These are phyloP conservation scores for Sequoiadendron giganteum DNA, from an alignment of 75 land plant genomes.

Conservation along the genomic window DNA sequence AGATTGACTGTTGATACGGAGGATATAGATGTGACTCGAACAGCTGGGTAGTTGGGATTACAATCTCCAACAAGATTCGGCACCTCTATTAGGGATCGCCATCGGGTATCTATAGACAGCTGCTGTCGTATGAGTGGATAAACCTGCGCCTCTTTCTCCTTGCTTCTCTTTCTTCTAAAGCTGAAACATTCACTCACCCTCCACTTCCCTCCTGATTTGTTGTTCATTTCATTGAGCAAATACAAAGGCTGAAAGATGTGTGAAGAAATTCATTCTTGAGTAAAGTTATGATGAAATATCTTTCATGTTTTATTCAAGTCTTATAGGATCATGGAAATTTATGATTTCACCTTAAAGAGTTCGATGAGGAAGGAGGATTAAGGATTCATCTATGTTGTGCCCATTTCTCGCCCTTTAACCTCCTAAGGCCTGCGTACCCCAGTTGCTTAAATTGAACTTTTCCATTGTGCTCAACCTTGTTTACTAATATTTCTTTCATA, in stretches of 20 bases:
- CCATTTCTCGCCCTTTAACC: slow-evolving; percentile 39
- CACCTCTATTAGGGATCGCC: neutral
- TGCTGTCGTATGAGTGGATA: neutral
- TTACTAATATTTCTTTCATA: slow-evolving; percentile 25
- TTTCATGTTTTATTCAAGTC: neutral
- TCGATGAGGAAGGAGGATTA: slow-evolving; percentile 35
- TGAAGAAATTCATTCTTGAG: too few relatives aligned
- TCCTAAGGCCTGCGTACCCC: slow-evolving; percentile 23
- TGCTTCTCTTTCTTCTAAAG: neutral
- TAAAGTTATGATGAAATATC: neutral
- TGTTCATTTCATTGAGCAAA: too few relatives aligned
- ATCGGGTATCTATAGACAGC: neutral
- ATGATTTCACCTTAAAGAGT: slow-evolving; percentile 30
- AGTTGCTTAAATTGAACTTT: neutral
- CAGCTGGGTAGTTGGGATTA: too few relatives aligned
- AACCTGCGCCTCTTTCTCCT: neutral
- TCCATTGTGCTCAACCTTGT: too few relatives aligned
- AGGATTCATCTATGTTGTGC: slow-evolving; percentile 37
- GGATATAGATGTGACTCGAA: too few relatives aligned
- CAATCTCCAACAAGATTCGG: too few relatives aligned
- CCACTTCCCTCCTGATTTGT: too few relatives aligned
- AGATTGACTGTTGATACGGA: too few relatives aligned
- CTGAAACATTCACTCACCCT: too few relatives aligned
- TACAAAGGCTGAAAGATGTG: too few relatives aligned
- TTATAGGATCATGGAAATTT: neutral